phyloP scores from a whole-genome alignment of 768 basidiomycete genomes.

The Boletus bicolor region DNA sequence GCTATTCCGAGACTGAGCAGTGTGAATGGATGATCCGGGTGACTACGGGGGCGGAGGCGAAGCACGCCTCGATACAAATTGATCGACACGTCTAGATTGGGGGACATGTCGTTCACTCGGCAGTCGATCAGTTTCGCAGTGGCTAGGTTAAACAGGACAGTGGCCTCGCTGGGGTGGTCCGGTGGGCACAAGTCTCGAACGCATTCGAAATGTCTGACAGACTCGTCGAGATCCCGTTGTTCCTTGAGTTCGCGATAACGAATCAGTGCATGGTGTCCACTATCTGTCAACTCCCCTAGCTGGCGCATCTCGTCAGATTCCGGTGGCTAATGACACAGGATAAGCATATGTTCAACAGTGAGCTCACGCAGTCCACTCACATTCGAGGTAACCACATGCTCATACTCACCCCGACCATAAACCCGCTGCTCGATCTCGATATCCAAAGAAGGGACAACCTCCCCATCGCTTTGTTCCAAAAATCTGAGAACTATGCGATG shows the following conservation, averaged over 20 bases:
- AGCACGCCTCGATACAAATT: not conserved
- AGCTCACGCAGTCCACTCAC: not conserved
- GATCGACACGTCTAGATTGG: constrained; percentile 4
- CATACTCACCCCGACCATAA: not conserved
- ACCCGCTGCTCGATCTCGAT: not conserved
- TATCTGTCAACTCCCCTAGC: not conserved
- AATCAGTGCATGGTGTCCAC: not conserved
- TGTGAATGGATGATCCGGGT: not conserved
- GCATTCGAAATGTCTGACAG: constrained; percentile 12
- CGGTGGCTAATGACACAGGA: not conserved
- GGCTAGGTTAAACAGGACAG: constrained; percentile 11
- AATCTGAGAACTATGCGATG: not conserved
- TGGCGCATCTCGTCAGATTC: not conserved
- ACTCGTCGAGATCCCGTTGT: constrained; percentile 14
- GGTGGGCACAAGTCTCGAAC: constrained; percentile 12
- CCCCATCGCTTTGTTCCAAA: not conserved
- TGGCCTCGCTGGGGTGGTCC: constrained; percentile 11
- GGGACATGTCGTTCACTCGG: not conserved
- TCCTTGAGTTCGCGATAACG: not conserved
- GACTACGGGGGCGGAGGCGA: not conserved
- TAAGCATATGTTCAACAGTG: not conserved
- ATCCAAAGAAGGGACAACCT: not conserved
- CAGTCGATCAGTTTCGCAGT: not conserved
- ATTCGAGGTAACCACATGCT: not conserved
- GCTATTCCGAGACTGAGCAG: constrained; percentile 2